These are phyloP conservation scores for Silene conica DNA, from an alignment of 148 eudicot genomes.

Conservation along the genomic window DNA sequence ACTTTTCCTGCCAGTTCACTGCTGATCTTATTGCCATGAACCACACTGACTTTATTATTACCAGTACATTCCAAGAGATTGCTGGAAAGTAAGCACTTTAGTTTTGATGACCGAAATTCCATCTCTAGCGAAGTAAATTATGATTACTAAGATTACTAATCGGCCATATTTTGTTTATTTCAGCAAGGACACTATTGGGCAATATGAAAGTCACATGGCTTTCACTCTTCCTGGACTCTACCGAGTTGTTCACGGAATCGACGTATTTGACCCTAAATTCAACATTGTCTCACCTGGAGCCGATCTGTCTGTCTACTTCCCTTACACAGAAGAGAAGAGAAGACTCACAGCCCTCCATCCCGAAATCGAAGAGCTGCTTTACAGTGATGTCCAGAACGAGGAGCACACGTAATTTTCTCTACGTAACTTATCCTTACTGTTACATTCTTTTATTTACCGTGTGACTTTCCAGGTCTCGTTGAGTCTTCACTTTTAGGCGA, in stretches of 20 bases:
- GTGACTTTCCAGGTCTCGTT: neutral
- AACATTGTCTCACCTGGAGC: slow-evolving; percentile 98
- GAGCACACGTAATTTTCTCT: slow-evolving; percentile 63
- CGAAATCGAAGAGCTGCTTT: slow-evolving; percentile 84
- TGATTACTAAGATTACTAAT: slow-evolving; percentile 1
- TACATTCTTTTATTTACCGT: no score
- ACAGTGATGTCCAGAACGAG: slow-evolving; percentile 62
- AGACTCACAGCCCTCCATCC: slow-evolving; percentile 79
- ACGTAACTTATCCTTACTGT: neutral
- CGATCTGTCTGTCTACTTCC: slow-evolving; percentile 73
- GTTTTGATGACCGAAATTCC: neutral
- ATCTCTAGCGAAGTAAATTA: neutral
- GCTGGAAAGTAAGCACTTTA: slow-evolving; percentile 70
- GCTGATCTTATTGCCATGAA: slow-evolving; percentile 98
- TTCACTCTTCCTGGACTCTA: slow-evolving; percentile 93
- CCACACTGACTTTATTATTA: slow-evolving; percentile 90
- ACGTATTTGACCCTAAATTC: slow-evolving; percentile 94
- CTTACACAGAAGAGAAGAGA: slow-evolving; percentile 65
- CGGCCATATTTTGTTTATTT: neutral
- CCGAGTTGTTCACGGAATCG: slow-evolving; percentile 94
- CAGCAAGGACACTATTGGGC: slow-evolving; percentile 97
- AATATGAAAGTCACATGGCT: slow-evolving; percentile 81
- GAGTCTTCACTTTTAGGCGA: no score
- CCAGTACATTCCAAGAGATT: slow-evolving; percentile 97
- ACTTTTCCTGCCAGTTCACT: slow-evolving; percentile 88